phyloP scores from a whole-genome alignment of 306 rosid species.

The Lathyrus oleraceus region DNA sequence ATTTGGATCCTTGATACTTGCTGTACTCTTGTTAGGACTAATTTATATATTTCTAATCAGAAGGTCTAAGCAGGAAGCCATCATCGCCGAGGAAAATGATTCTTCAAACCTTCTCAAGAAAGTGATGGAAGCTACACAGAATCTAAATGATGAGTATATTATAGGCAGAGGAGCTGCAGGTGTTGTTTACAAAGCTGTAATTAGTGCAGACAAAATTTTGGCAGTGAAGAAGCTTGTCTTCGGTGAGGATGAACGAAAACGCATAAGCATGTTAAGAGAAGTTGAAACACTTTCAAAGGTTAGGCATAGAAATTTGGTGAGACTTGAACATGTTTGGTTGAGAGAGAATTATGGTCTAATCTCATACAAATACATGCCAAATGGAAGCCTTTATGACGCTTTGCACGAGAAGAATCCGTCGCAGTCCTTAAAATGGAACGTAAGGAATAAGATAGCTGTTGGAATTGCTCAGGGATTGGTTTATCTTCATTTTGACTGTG shows the following conservation, averaged over 20 bases:
- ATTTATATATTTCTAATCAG: constrained; percentile 34
- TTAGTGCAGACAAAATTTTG: constrained; percentile 43
- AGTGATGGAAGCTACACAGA: constrained; percentile 63
- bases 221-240: constrained; percentile 69
- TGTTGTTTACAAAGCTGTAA: constrained; percentile 64
- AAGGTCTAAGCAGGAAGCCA: constrained; percentile 40
- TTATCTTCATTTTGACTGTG: constrained; percentile 77
- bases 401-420: constrained; percentile 57
- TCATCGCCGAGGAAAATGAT: constrained; percentile 32
- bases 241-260: constrained; percentile 43
- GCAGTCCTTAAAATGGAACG: constrained; percentile 54
- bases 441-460: constrained; percentile 60
- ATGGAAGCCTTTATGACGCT: constrained; percentile 82
- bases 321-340: constrained; percentile 60
- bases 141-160: constrained; percentile 53
- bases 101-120: constrained; percentile 42
- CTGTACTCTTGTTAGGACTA: constrained; percentile 44
- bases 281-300: constrained; percentile 59
- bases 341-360: constrained; percentile 60
- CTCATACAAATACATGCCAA: constrained; percentile 63
- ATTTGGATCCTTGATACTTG: constrained; percentile 53
- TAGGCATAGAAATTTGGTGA: constrained; percentile 70
- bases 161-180: constrained; percentile 86
- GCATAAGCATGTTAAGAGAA: constrained; percentile 61
- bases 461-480: constrained; percentile 75